Base-by-base conservation (phyloP, 306 rosid genomes). In the Pterocarpus santalinus region DNA sequence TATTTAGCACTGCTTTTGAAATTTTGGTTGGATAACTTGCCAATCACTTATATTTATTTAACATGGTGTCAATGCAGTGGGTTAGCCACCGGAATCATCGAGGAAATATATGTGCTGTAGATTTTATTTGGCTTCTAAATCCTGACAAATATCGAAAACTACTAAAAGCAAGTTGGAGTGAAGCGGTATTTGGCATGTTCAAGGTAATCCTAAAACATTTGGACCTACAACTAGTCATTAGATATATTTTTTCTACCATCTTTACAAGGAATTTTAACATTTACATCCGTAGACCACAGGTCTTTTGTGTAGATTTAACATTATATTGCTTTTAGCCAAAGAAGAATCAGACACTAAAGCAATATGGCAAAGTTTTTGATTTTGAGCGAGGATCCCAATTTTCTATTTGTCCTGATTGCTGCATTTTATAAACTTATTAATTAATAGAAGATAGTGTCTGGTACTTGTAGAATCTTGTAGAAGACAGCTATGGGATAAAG, bases 31-130 rank as follows among this genome's bases (percentile, higher is more conserved):
- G 38, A 62, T 33, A 62, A 60, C 64, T 36, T 76, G 67, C 22
- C 28, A 16, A 15, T 49, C 28, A 76, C 80, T 80, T 17, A 41
- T 13, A 34, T 74, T 47, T 60, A 33, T 67, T 82, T 52, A 46
- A 69, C 69, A 36, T 77, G 30, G 63, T 84, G 57, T 64, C 36
- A 12, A 86, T 82, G 82, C 87, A 95, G 99, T 95, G 99, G 99
- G 87, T 95, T 75, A 95, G 99, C 81, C 99, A 95, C 66, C 92
- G 96, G 33, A 95, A 95, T 83, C 99, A 95, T 83, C 88, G 97
- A 28, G 99, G 99, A 78, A 93, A 95, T 85, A 90, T 91, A 63
- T 95, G 99, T 65, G 98, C 98, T 32, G 99, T 95, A 84, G 99
- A 95, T 84, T 93, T 93, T 80, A 91, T 93, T 71, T 93, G 97